Conservation (phyloP, 352 stramenopile species). For the Pythium volutum region DNA sequence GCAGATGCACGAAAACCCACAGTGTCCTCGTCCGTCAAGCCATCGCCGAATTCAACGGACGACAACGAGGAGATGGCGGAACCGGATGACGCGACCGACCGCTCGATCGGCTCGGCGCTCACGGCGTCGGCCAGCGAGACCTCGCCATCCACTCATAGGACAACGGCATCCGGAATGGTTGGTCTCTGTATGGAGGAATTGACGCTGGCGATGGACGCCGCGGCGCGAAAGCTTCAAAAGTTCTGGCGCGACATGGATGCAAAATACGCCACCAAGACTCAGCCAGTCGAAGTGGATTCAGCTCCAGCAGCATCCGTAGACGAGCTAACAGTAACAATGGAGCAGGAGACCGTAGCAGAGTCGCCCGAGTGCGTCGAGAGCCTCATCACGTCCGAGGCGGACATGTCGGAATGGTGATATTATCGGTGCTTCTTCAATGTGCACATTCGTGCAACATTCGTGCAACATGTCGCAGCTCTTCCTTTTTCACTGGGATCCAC, state of each 20-base stretch:
- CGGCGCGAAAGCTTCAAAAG: slow-evolving; percentile 26
- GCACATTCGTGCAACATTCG: slow-evolving; percentile 24
- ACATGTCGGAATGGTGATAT: background rate
- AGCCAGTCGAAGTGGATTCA: background rate
- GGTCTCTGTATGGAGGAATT: slow-evolving; percentile 12
- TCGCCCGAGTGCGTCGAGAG: slow-evolving; percentile 2
- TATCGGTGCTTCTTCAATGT: slow-evolving; percentile 13
- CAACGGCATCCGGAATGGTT: background rate
- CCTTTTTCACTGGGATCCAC: background rate
- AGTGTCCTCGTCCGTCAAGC: background rate
- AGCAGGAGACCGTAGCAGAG: background rate
- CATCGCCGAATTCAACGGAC: background rate
- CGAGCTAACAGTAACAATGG: background rate
- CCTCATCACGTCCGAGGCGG: slow-evolving; percentile 17
- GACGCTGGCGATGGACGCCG: slow-evolving; percentile 24
- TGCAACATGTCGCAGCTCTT: background rate
- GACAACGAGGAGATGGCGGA: background rate
- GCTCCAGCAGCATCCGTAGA: background rate
- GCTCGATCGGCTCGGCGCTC: slow-evolving; percentile 13
- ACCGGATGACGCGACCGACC: slow-evolving; percentile 12
- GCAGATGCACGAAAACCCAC: background rate
- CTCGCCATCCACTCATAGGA: background rate
- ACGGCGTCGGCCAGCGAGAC: background rate
- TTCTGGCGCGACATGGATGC: slow-evolving; percentile 29
- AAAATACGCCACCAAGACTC: slow-evolving; percentile 11